A percentile compares a stretch with the other conserved stretches of the same genome.
Conservation (phyloP, 306 rosid species). For the Rosa chinensis region DNA sequence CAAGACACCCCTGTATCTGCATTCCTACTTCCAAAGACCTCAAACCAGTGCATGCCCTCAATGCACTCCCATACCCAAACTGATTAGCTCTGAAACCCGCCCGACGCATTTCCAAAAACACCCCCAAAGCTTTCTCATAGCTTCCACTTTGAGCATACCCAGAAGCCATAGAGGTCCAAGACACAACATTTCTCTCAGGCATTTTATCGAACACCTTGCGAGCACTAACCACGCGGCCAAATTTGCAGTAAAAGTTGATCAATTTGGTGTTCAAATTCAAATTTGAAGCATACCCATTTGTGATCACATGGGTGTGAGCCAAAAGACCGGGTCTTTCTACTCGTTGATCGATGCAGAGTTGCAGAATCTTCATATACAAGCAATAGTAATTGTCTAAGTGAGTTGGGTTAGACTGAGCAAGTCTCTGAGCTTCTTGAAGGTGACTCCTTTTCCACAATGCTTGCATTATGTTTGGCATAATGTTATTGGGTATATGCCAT, state of each 20-base stretch:
- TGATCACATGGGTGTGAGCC: conserved; percentile 26
- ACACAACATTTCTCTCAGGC: conserved; percentile 29
- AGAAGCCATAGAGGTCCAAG: conserved; percentile 40
- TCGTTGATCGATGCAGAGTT: conserved; percentile 23
- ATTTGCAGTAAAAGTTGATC: conserved; percentile 7
- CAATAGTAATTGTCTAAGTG: conserved; percentile 8
- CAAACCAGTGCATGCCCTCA: conserved; percentile 35
- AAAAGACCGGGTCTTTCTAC: conserved; percentile 29
- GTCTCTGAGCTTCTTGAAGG: conserved; percentile 1
- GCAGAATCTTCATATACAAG: conserved; percentile 25
- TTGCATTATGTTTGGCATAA: conserved; percentile 6
- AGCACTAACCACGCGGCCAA: conserved; percentile 21
- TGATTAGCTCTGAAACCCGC: conserved; percentile 33
- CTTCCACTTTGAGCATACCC: conserved; percentile 32
- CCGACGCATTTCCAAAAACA: conserved; percentile 27
- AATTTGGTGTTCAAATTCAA: conserved; percentile 28
- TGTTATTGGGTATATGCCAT: too few species aligned
- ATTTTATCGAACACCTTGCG: conserved; percentile 29
- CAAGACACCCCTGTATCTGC: conserved; percentile 38
- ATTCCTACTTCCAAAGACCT: conserved; percentile 24
- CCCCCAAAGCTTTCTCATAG: conserved; percentile 22
- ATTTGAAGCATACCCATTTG: conserved; percentile 32
- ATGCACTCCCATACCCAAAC: conserved; percentile 32
- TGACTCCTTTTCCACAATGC: not conserved
- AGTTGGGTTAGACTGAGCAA: not conserved